Percentiles rank a stretch among this genome's conserved stretches.
phyloP scores from a whole-genome alignment of 2,329 filamentous ascomycete genomes.

The Calonectria henricotiae region DNA sequence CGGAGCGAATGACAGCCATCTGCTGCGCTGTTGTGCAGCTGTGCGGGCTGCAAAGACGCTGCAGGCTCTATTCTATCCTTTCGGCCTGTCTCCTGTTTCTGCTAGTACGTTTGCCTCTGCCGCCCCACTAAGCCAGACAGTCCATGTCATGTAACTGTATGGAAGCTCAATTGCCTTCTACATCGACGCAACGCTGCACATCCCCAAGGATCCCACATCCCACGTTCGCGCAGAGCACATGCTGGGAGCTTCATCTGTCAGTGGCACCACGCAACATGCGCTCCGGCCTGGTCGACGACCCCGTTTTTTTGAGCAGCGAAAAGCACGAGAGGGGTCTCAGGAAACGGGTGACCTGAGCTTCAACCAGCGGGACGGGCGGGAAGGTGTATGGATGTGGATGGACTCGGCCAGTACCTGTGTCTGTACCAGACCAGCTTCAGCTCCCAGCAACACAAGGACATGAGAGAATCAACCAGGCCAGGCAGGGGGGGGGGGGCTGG shows the following conservation, averaged over 20 bases:
- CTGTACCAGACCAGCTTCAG: no score
- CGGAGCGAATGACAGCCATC: constrained; percentile 29
- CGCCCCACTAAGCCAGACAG: neutral
- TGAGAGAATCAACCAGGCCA: constrained; percentile 13
- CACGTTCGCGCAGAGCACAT: constrained; percentile 36
- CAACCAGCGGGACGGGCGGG: constrained; percentile 40
- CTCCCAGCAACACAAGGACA: constrained; percentile 11
- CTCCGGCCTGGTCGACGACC: constrained; percentile 36
- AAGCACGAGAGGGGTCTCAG: constrained; percentile 17
- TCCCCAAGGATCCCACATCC: constrained; percentile 30
- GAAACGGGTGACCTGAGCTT: constrained; percentile 23
- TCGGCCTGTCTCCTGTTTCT: constrained; percentile 29
- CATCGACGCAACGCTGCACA: constrained; percentile 34
- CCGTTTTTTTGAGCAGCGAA: constrained; percentile 32
- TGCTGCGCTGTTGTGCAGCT: constrained; percentile 34
- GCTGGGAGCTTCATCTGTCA: constrained; percentile 40
- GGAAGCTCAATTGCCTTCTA: constrained; percentile 24
- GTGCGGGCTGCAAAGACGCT: constrained; percentile 23
- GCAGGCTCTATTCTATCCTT: constrained; percentile 37
- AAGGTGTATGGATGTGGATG: constrained; percentile 18
- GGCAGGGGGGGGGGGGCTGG: constrained; percentile 19
- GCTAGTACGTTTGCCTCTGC: constrained; percentile 6
- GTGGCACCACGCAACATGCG: constrained; percentile 45
- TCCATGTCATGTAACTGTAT: constrained; percentile 21
- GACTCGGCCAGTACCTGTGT: no score